Evolutionary conservation across 768 basidiomycete species (phyloP), one percentile per base, ranked within the genome.

Genomic region (Porphyrellus cyaneotinctus): DNA sequence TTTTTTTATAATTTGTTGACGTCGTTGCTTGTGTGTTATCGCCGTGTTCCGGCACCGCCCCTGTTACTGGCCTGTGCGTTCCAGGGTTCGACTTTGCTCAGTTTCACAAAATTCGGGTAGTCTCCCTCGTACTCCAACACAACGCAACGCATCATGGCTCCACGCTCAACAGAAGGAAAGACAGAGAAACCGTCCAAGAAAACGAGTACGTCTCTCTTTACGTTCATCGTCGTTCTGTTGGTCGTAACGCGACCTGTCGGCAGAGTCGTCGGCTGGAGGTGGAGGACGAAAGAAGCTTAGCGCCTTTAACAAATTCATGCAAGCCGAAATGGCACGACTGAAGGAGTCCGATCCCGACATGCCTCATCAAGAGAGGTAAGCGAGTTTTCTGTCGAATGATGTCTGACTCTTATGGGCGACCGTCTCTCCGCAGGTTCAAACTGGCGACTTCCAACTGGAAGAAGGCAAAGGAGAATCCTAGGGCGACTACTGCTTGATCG

Each of bases 261-360:
- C 72, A 66, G 83, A 80, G 66, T 80, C 82, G 15, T 72, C 79
- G 32, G 74, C 76, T 30, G 73, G 72, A 33, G 71, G 72, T 17
- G 77, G 79, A 18, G 72, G 72, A 64, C 79, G 76, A 68, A 88
- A 78, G 67, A 80, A 80, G 68, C 73, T 88, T 43, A 83, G 83
- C 32, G 78, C 80, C 14, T 91, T 87, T 72, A 91, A 91, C 67
- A 87, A 84, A 67, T 91, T 85, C 67, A 75, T 89, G 86, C 82
- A 88, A 77, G 73, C 78, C 20, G 88, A 90, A 67, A 83, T 90
- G 77, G 83, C 84, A 31, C 84, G 86, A 52, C 76, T 91, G 67
- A 90, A 87, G 75, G 84, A 86, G 61, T 74, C 80, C 17, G 78
- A 89, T 58, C 88, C 88, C 30, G 79, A 84, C 49, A 79, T 88